A percentile compares a stretch with the other conserved stretches of the same genome.
These are phyloP conservation scores for Solanum ossicruentum DNA, from an alignment of 257 asterid species.

Conservation along the genomic window DNA sequence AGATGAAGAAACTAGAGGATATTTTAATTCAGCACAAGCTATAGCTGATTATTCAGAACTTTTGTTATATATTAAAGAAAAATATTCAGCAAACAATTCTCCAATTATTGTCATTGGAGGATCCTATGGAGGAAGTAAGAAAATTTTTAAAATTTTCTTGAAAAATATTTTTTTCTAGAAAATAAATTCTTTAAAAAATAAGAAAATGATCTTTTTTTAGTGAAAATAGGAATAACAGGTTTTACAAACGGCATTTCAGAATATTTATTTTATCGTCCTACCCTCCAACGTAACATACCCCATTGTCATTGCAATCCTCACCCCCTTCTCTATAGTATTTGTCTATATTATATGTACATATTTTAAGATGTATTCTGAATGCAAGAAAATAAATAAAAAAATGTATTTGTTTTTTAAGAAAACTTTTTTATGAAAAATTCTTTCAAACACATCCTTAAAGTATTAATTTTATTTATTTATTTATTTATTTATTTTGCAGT, in stretches of 20 bases:
- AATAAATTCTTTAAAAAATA: too few relatives aligned
- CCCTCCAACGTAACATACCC: too few relatives aligned
- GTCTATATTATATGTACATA: too few relatives aligned
- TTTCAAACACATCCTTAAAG: neutral
- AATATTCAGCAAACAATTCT: constrained; percentile 34
- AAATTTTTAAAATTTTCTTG: neutral
- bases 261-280: too few relatives aligned
- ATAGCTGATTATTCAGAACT: constrained; percentile 72
- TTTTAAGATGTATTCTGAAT: too few relatives aligned
- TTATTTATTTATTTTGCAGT: constrained; percentile 24
- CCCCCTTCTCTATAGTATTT: too few relatives aligned
- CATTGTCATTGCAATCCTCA: too few relatives aligned
- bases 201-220: too few relatives aligned
- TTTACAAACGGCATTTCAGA: too few relatives aligned
- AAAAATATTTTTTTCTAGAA: too few relatives aligned
- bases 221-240: too few relatives aligned
- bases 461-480: neutral
- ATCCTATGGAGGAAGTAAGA: constrained; percentile 79
- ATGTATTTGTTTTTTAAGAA: neutral
- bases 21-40: constrained; percentile 75
- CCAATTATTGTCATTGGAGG: constrained; percentile 69
- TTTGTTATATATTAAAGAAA: constrained; percentile 31
- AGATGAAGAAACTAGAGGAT: constrained; percentile 37
- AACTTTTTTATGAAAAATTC: neutral
- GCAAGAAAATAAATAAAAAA: too few relatives aligned